Conservation (phyloP, 164 flowering plant species). For the Amborella trichopoda region DNA sequence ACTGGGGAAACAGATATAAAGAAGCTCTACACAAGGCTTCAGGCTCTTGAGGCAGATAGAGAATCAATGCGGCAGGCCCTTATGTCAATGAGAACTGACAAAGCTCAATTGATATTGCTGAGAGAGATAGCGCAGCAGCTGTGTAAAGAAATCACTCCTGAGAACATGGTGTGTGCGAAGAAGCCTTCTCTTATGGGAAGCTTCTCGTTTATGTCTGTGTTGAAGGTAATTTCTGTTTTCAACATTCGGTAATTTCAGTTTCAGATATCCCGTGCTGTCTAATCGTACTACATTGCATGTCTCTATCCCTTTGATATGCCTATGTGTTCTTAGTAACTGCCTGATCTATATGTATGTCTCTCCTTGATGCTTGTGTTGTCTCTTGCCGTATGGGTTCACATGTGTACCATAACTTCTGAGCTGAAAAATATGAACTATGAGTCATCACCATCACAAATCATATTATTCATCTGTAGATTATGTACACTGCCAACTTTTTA, state of each 20-base stretch:
- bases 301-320: neutral
- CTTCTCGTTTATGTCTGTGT: slow-evolving; percentile 36
- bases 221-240: slow-evolving; percentile 40
- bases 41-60: slow-evolving; percentile 95
- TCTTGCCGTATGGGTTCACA: neutral
- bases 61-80: slow-evolving; percentile 93
- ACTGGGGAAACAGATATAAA: slow-evolving; percentile 56
- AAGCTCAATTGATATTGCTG: slow-evolving; percentile 70
- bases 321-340: neutral
- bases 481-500: no score
- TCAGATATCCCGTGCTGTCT: no score
- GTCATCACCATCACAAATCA: no score
- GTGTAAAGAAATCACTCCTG: slow-evolving; percentile 59
- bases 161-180: slow-evolving; percentile 28
- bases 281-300: neutral
- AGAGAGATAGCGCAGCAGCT: slow-evolving; percentile 88
- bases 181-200: slow-evolving; percentile 36
- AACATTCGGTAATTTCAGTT: neutral
- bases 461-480: no score
- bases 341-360: neutral
- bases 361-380: neutral
- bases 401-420: no score
- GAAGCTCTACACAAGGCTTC: slow-evolving; percentile 81
- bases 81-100: slow-evolving; percentile 84
- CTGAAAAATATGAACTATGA: no score